Base-by-base conservation (phyloP, 1,284 basidiomycete genomes). In the Boletellus deceptivus region DNA sequence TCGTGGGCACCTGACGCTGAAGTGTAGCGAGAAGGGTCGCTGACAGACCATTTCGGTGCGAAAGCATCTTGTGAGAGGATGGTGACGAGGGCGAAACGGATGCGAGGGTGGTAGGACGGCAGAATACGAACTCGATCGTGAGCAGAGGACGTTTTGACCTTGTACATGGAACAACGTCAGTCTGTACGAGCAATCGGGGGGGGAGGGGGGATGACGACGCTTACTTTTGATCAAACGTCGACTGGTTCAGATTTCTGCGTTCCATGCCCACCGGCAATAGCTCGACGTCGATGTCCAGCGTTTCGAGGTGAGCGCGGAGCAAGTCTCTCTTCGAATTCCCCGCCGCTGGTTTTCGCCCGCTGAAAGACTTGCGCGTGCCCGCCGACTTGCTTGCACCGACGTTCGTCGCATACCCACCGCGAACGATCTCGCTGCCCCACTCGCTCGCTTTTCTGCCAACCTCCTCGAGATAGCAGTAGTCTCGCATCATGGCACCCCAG, bases 261-360 rank as follows among this genome's bases (percentile, higher is more conserved):
- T 87, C 85, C 92, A 95, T 95, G n/a, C 91, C 92, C 31, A 77
- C 68, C 0, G 91, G 83, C 43, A 94, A 75, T 50, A 90, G 61
- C 39, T 91, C 87, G 65, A 93, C 77, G 34, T 89, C 84, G 54
- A 90, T 82, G 54, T 84, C 82, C 56, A 75, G 67, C 41, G 77
- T 64, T 49, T 88, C 84, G 40, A 89, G 77, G 63, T 84, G 80
- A 68, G 83, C 73, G 59, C 78, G 82, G 48, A 91, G 70, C 7
- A 79, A 60, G 59, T 87, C 86, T 49, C 83, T 73, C 68, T 85
- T 64, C 18, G 62, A 63, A 45, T 34, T 55, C 22, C 47, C 48
- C 33, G 35, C 36, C 6, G 41, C 24, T 16, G 46, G 56, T 45
- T 64, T 59, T 41, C 67, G 64, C 35, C 64, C 41, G 25, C 44